phyloP scores from a whole-genome alignment of 75 land plant genomes.

The Pinus taeda region DNA sequence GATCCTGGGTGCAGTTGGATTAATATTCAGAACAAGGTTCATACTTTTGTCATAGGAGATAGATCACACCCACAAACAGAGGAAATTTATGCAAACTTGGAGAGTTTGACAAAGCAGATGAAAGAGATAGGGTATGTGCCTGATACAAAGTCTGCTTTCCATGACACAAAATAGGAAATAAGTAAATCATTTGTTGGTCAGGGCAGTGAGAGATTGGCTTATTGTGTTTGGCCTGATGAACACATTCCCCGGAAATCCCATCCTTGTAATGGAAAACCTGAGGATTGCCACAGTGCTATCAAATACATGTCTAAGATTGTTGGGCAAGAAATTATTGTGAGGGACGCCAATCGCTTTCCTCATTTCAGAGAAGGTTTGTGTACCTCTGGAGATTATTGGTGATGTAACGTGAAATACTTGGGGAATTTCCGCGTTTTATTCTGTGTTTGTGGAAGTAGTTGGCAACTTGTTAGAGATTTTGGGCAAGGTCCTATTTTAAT shows the following conservation, averaged over 20 bases:
- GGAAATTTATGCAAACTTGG: constrained; percentile 45
- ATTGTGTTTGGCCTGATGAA: constrained; percentile 58
- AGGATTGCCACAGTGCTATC: constrained; percentile 43
- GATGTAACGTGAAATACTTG: background rate
- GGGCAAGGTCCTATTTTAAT: too few relatives aligned
- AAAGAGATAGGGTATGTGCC: constrained; percentile 47
- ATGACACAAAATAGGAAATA: constrained; percentile 33
- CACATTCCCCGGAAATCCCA: constrained; percentile 67
- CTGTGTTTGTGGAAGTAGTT: too few relatives aligned
- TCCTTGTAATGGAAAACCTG: constrained; percentile 64
- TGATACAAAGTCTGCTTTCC: constrained; percentile 34
- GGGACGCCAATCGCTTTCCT: constrained; percentile 34
- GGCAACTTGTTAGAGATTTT: too few relatives aligned
- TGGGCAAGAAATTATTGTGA: too few relatives aligned
- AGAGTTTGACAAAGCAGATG: constrained; percentile 33
- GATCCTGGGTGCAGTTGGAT: constrained; percentile 60
- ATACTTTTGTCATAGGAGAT: constrained; percentile 50
- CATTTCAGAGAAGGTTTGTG: constrained; percentile 38
- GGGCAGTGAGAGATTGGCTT: constrained; percentile 58
- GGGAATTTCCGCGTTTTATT: too few relatives aligned
- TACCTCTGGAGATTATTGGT: constrained; percentile 48
- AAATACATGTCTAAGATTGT: too few relatives aligned
- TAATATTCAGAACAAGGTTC: constrained; percentile 45
- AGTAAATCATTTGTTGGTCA: constrained; percentile 44
- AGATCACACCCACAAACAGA: constrained; percentile 34